A percentile compares a stretch with the other conserved stretches of the same genome.
phyloP scores from a whole-genome alignment of 2,329 filamentous ascomycete genomes.

The Clathrospora elynae region DNA sequence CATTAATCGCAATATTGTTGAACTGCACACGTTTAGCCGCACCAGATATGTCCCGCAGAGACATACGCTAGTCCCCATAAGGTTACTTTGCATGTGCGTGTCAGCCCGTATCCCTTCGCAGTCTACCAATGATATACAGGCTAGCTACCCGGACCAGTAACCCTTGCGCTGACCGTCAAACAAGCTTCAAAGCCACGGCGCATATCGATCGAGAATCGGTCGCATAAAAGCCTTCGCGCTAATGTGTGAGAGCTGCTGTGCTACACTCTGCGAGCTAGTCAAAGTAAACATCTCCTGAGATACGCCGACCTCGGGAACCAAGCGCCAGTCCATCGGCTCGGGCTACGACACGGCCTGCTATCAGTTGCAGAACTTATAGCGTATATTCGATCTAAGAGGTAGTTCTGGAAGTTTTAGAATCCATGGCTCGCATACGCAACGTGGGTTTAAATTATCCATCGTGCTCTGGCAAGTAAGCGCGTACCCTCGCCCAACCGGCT shows the following conservation, averaged over 20 bases:
- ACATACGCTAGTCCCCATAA: constrained; percentile 5
- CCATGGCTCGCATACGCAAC: constrained; percentile 12
- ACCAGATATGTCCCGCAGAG: constrained; percentile 5
- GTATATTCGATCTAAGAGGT: not conserved
- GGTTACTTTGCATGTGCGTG: constrained; percentile 16
- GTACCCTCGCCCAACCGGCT: constrained; percentile 14
- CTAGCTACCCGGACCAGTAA: constrained; percentile 5
- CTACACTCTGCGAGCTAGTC: constrained; percentile 2
- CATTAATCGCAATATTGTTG: constrained; percentile 15
- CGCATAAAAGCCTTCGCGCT: constrained; percentile 5
- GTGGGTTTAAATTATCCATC: constrained; percentile 23
- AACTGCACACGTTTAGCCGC: constrained; percentile 26
- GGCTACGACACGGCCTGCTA: constrained; percentile 1
- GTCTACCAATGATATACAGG: constrained; percentile 16
- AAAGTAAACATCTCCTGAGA: constrained; percentile 6
- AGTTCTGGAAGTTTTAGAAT: constrained; percentile 11
- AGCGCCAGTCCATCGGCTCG: constrained; percentile 11
- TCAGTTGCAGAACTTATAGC: constrained; percentile 2
- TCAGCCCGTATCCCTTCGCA: constrained; percentile 16
- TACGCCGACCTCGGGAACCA: constrained; percentile 7
- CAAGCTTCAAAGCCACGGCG: constrained; percentile 5
- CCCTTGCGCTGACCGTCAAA: constrained; percentile 5
- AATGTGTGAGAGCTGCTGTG: constrained; percentile 3
- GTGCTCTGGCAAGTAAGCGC: constrained; percentile 13
- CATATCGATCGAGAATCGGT: constrained; percentile 7